A percentile compares a stretch with the other conserved stretches of the same genome.
These are phyloP conservation scores for Metschnikowia henanensis DNA, from an alignment of 805 yeast species.

Conservation along the genomic window DNA sequence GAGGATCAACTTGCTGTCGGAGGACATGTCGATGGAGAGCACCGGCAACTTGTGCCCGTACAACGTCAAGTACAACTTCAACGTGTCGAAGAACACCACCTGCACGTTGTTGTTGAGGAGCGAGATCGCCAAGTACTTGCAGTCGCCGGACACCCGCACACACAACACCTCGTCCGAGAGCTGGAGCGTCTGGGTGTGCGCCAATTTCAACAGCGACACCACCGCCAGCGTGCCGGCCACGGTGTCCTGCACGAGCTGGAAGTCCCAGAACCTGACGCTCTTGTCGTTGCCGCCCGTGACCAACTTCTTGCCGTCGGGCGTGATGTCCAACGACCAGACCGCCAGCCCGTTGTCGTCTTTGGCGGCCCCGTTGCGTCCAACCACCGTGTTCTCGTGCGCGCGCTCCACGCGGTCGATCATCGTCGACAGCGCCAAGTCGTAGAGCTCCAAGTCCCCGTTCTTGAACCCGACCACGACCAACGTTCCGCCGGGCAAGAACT, in stretches of 20 bases:
- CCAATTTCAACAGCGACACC: constrained; percentile 55
- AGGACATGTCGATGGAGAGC: constrained; percentile 85
- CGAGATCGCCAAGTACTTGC: constrained; percentile 76
- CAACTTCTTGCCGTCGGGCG: constrained; percentile 80
- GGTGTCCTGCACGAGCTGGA: constrained; percentile 62
- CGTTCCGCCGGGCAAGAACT: constrained; percentile 90
- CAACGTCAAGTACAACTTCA: constrained; percentile 83
- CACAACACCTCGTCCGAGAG: constrained; percentile 81
- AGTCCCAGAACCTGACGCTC: constrained; percentile 85
- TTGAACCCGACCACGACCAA: constrained; percentile 87
- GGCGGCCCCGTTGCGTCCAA: constrained; percentile 22
- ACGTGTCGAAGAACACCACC: constrained; percentile 82
- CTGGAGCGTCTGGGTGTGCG: constrained; percentile 81
- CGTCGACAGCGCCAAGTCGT: constrained; percentile 83
- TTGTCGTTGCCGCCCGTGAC: constrained; percentile 96
- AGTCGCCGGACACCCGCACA: constrained; percentile 78
- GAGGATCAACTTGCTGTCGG: constrained; percentile 81
- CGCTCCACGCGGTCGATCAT: constrained; percentile 62
- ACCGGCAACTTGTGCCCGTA: constrained; percentile 98
- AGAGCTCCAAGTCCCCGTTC: constrained; percentile 78
- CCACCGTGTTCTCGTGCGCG: constrained; percentile 51
- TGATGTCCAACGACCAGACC: constrained; percentile 87
- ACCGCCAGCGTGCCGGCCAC: constrained; percentile 66
- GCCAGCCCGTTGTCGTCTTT: constrained; percentile 47
- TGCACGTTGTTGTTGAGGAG: constrained; percentile 93